Evolutionary conservation across 1,284 basidiomycete genomes (phyloP).

Genomic region (Neonothopanus nambi): DNA sequence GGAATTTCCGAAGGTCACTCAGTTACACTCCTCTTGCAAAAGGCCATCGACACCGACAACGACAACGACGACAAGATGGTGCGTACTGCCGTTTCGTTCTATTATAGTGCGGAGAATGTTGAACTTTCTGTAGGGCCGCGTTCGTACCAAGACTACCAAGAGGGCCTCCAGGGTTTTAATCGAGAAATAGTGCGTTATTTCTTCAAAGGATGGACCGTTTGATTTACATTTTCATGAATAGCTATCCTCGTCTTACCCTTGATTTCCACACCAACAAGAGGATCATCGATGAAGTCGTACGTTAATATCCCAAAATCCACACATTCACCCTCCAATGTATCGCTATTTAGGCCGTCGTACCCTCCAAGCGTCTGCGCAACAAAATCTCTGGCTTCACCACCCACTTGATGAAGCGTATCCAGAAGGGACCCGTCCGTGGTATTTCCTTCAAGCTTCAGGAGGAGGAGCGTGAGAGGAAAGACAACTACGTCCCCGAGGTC

Average conservation of each 20-base stretch:
- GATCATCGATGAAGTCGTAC: constrained; percentile 97
- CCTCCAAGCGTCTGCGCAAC: constrained; percentile 99
- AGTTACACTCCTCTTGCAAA: background rate
- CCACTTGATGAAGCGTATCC: constrained; percentile 99
- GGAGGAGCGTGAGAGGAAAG: constrained; percentile 99
- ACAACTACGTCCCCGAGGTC: constrained; percentile 96
- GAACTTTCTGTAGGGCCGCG: constrained; percentile 79
- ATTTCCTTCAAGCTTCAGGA: constrained; percentile 99
- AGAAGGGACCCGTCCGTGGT: constrained; percentile 98
- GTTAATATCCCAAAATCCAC: constrained; percentile 32
- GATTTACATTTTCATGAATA: constrained; percentile 28
- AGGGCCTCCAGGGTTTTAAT: constrained; percentile 98
- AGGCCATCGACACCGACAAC: constrained; percentile 7
- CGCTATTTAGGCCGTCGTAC: constrained; percentile 83
- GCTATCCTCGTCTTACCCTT: constrained; percentile 94
- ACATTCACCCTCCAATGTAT: too few species aligned
- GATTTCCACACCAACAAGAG: constrained; percentile 99
- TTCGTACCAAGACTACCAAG: constrained; percentile 99
- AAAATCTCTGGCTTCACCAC: constrained; percentile 99
- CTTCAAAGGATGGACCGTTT: constrained; percentile 15
- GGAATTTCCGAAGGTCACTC: background rate
- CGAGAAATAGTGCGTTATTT: constrained; percentile 90
- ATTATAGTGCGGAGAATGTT: constrained; percentile 3
- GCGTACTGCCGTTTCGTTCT: constrained; percentile 20
- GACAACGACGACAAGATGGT: constrained; percentile 50